Percentiles rank a stretch among this genome's conserved stretches.
These are phyloP conservation scores for Fusarium domesticum DNA, from an alignment of 2,329 filamentous ascomycete genomes.

Conservation along the genomic window DNA sequence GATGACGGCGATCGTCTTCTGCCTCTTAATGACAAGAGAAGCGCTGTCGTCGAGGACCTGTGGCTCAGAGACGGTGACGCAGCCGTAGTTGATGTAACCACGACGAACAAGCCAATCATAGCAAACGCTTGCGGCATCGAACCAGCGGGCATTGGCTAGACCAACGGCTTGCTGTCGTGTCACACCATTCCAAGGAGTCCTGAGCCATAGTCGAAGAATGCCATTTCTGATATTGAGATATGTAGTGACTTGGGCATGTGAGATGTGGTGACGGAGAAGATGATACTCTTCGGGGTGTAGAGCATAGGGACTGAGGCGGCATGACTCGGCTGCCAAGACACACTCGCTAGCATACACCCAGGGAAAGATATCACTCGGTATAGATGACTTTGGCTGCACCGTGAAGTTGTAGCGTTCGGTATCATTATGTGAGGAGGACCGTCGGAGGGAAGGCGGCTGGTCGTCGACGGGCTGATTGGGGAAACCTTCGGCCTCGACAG, in stretches of 20 bases:
- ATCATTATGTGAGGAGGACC: slow-evolving; percentile 30
- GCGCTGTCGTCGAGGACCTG: slow-evolving; percentile 39
- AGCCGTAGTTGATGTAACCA: slow-evolving; percentile 97
- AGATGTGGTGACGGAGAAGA: slow-evolving; percentile 77
- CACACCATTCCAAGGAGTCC: slow-evolving; percentile 79
- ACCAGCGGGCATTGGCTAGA: slow-evolving; percentile 85
- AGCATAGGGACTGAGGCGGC: slow-evolving; percentile 83
- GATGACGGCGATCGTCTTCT: slow-evolving; percentile 78
- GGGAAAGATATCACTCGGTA: slow-evolving; percentile 70
- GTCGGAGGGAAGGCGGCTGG: slow-evolving; percentile 14
- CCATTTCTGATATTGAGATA: slow-evolving; percentile 96
- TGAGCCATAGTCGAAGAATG: slow-evolving; percentile 84
- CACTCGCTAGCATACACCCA: slow-evolving; percentile 88
- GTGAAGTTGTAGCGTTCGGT: slow-evolving; percentile 47
- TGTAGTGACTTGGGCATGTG: slow-evolving; percentile 83
- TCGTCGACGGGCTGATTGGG: slow-evolving; percentile 23
- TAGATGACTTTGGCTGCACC: slow-evolving; percentile 74
- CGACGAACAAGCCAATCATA: slow-evolving; percentile 89
- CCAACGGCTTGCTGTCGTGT: slow-evolving; percentile 83
- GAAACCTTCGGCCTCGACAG: slow-evolving; percentile 42
- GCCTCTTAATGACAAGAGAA: slow-evolving; percentile 41
- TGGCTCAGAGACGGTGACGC: slow-evolving; percentile 60
- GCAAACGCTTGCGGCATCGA: slow-evolving; percentile 81
- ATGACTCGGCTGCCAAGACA: slow-evolving; percentile 83
- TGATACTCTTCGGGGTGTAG: slow-evolving; percentile 82